Evolutionary conservation across 129 eudicot genomes (phyloP).

Genomic region (Centrapalus pauciflorus): DNA sequence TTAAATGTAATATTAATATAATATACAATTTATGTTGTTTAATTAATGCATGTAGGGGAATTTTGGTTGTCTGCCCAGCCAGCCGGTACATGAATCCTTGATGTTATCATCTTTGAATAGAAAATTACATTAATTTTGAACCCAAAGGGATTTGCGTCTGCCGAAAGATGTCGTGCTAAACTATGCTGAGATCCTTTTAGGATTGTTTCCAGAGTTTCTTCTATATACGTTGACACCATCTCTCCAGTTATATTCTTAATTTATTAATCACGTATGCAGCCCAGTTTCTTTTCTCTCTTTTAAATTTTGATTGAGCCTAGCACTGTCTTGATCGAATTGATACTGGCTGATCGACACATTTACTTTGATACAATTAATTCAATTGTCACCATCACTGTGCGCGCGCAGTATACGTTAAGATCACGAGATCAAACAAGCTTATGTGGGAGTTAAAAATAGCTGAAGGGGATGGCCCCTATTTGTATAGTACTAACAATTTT

Average conservation of each 20-base stretch:
- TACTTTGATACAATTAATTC: not conserved
- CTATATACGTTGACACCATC: not conserved
- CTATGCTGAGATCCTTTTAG: not conserved
- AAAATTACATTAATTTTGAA: not conserved
- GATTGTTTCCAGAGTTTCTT: not conserved
- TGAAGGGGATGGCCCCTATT: constrained; percentile 49
- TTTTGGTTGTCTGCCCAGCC: not conserved
- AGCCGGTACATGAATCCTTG: not conserved
- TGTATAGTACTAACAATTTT: constrained; percentile 70
- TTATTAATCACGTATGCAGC: not conserved
- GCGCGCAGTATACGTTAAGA: no score
- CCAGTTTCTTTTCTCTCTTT: not conserved
- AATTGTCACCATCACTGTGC: not conserved
- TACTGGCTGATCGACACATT: not conserved
- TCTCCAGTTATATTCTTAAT: not conserved
- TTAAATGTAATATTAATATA: no score
- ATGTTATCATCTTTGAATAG: not conserved
- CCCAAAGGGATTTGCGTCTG: not conserved
- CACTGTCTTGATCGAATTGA: not conserved
- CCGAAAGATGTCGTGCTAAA: not conserved
- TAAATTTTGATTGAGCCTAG: not conserved
- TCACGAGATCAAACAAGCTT: no score
- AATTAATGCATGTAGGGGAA: no score
- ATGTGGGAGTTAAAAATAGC: constrained; percentile 75
- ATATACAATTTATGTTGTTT: no score